These are phyloP conservation scores for Colletotrichum musicola DNA, from an alignment of 2,329 filamentous ascomycete genomes.

Conservation along the genomic window DNA sequence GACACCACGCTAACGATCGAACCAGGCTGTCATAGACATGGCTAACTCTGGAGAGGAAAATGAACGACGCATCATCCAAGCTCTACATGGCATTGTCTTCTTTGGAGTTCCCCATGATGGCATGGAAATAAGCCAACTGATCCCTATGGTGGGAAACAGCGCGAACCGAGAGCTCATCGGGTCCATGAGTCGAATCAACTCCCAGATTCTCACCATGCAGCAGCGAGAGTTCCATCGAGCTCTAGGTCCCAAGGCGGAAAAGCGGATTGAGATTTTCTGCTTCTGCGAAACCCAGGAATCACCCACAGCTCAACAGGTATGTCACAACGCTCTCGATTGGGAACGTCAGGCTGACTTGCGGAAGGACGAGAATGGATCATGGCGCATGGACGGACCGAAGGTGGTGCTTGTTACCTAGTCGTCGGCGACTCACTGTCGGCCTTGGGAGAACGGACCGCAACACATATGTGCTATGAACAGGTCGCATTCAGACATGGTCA, in stretches of 20 bases:
- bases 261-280: conserved; percentile 43
- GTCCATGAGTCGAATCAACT: neutral
- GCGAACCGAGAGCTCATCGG: neutral
- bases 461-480: conserved; percentile 41
- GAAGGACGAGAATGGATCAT: conserved; percentile 38
- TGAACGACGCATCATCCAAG: neutral
- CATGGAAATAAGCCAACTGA: neutral
- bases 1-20: no score
- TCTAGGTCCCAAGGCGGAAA: no score
- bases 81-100: neutral
- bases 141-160: neutral
- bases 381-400: conserved; percentile 42
- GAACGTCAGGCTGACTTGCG: no score
- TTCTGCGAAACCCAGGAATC: conserved; percentile 45
- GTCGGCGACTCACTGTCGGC: conserved; percentile 40
- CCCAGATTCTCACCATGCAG: neutral
- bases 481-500: conserved; percentile 43
- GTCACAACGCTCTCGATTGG: no score
- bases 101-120: neutral
- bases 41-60: neutral
- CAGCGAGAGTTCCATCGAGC: neutral
- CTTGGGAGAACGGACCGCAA: conserved; percentile 13
- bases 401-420: conserved; percentile 42
- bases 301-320: conserved; percentile 42
- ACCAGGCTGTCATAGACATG: neutral